phyloP scores from a whole-genome alignment of 345 rosid genomes.

The Lenwebbia sp. region DNA sequence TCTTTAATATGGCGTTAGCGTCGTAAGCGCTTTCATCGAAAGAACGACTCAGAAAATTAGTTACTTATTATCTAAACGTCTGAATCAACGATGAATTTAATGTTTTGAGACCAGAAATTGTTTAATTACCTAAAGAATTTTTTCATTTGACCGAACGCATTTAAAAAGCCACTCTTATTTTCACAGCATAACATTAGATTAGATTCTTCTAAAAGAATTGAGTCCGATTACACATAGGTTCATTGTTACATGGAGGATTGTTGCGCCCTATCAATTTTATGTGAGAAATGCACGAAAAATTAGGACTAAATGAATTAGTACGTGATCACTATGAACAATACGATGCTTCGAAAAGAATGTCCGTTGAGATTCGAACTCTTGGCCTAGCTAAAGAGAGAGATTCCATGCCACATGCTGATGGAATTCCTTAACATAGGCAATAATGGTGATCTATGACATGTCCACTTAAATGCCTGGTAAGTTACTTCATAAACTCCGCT shows the following conservation, averaged over 20 bases:
- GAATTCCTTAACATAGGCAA: not conserved
- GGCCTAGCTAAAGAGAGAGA: not conserved
- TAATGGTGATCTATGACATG: not conserved
- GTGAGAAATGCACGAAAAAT: too few relatives aligned
- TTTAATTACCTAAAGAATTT: too few relatives aligned
- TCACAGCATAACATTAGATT: too few relatives aligned
- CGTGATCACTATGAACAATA: too few relatives aligned
- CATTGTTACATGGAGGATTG: too few relatives aligned
- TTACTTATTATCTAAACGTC: accelerated
- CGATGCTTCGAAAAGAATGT: not conserved
- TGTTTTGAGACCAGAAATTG: too few relatives aligned
- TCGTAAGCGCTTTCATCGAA: accelerated
- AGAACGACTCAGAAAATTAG: accelerated
- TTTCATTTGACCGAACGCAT: too few relatives aligned
- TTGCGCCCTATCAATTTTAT: too few relatives aligned
- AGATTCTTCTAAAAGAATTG: too few relatives aligned
- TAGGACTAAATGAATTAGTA: too few relatives aligned
- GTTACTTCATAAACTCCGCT: not conserved
- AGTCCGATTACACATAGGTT: not conserved
- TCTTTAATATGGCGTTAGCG: accelerated
- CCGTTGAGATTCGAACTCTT: accelerated
- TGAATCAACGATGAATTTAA: accelerated
- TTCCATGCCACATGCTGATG: not conserved
- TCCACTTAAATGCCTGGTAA: not conserved
- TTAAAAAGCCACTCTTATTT: too few relatives aligned